These are phyloP conservation scores for Cucurbita ficifolia DNA, from an alignment of 306 rosid species.

Conservation along the genomic window DNA sequence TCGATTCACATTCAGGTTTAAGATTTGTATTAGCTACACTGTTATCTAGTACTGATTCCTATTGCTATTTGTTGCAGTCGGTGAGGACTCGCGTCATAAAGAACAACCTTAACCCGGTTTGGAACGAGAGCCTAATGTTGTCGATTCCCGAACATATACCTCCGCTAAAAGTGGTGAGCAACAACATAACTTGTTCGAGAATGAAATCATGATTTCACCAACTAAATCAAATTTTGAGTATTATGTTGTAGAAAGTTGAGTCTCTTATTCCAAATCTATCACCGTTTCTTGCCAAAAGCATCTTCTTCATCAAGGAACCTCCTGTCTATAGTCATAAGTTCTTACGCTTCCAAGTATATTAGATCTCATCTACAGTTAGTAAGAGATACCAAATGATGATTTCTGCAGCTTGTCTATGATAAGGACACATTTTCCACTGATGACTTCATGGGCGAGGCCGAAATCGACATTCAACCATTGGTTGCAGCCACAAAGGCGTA, in stretches of 20 bases:
- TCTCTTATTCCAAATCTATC: neutral
- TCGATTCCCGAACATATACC: conserved; percentile 78
- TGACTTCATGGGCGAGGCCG: conserved; percentile 91
- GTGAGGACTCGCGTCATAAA: conserved; percentile 79
- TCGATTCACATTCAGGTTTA: neutral
- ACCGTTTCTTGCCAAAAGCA: neutral
- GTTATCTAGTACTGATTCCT: neutral
- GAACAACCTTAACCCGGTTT: conserved; percentile 76
- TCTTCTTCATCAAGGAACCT: conserved; percentile 1
- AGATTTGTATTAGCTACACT: neutral
- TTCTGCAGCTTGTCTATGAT: conserved; percentile 70
- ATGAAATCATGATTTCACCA: neutral
- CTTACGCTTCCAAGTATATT: neutral
- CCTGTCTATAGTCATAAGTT: neutral
- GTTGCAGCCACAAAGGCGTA: conserved; percentile 55
- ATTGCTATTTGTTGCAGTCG: conserved; percentile 38
- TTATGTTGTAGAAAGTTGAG: neutral
- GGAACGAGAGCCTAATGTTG: conserved; percentile 84
- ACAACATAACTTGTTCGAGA: neutral
- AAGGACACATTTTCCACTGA: conserved; percentile 71
- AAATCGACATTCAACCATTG: conserved; percentile 82
- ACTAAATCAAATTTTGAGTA: neutral
- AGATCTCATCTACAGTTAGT: neutral
- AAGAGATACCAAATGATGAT: conserved; percentile 1
- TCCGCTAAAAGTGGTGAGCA: conserved; percentile 74